phyloP scores from a whole-genome alignment of 1,284 basidiomycete genomes.

The Irpex lacteus region DNA sequence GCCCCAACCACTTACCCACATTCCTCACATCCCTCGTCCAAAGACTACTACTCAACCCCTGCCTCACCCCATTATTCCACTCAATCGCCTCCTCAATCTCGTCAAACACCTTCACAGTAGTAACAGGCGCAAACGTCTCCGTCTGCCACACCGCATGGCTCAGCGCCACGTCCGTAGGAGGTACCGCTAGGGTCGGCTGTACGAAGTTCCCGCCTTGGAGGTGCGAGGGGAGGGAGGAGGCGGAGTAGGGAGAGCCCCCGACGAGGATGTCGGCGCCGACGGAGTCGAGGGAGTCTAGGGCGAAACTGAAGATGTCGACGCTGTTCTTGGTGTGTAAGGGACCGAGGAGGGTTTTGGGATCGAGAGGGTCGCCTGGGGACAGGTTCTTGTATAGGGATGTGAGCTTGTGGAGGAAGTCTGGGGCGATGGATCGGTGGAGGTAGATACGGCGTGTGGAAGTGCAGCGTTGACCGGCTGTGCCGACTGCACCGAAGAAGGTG shows the following conservation, averaged over 20 bases:
- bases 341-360: slow-evolving; percentile 72
- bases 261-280: slow-evolving; percentile 76
- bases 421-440: slow-evolving; percentile 79
- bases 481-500: slow-evolving; percentile 92
- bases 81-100: slow-evolving; percentile 87
- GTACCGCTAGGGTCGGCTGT: slow-evolving; percentile 81
- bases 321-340: slow-evolving; percentile 78
- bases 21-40: slow-evolving; percentile 86
- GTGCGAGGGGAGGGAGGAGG: slow-evolving; percentile 33
- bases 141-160: slow-evolving; percentile 67
- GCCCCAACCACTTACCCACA: slow-evolving; percentile 79
- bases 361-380: slow-evolving; percentile 81
- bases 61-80: slow-evolving; percentile 92
- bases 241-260: slow-evolving; percentile 56
- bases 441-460: slow-evolving; percentile 91
- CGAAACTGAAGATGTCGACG: slow-evolving; percentile 62
- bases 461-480: slow-evolving; percentile 94
- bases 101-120: slow-evolving; percentile 88
- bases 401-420: slow-evolving; percentile 73
- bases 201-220: slow-evolving; percentile 81
- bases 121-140: slow-evolving; percentile 85
- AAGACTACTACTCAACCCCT: slow-evolving; percentile 87
- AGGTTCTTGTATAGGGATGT: slow-evolving; percentile 69
- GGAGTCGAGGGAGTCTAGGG: slow-evolving; percentile 62
- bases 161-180: slow-evolving; percentile 47